These are phyloP conservation scores for Penicillium coprophilum DNA, from an alignment of 495 filamentous ascomycete species.

Conservation along the genomic window DNA sequence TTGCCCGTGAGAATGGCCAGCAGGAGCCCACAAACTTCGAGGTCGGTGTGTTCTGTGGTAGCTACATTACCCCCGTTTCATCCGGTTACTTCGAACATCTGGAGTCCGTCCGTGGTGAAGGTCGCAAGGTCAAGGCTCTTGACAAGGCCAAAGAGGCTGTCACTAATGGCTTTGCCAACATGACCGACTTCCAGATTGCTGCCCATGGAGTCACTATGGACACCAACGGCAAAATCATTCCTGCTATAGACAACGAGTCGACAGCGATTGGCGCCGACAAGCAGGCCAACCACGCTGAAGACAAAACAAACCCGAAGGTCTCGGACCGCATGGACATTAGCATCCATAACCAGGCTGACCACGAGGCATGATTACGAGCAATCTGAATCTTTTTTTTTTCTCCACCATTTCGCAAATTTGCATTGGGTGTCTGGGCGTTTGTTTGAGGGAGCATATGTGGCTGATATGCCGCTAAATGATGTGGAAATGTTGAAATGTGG, in stretches of 20 bases:
- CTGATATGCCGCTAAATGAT: slow-evolving; percentile 5
- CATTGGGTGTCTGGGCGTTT: slow-evolving; percentile 19
- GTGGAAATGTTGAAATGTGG: slow-evolving; percentile 5
- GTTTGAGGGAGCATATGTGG: slow-evolving; percentile 15
- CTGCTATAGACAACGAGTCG: slow-evolving; percentile 25
- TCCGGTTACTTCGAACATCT: slow-evolving; percentile 87
- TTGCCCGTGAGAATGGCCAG: slow-evolving; percentile 53
- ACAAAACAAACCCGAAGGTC: slow-evolving; percentile 36
- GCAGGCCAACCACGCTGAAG: slow-evolving; percentile 24
- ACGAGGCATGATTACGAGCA: slow-evolving; percentile 24
- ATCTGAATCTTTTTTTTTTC: slow-evolving; percentile 4
- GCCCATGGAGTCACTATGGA: slow-evolving; percentile 61
- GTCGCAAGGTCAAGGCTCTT: slow-evolving; percentile 66
- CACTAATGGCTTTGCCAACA: slow-evolving; percentile 60
- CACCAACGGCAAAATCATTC: slow-evolving; percentile 56
- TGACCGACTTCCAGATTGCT: slow-evolving; percentile 61
- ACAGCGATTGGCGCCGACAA: not conserved
- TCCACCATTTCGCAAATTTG: slow-evolving; percentile 9
- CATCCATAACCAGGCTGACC: slow-evolving; percentile 59
- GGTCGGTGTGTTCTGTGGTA: slow-evolving; percentile 94
- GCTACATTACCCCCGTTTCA: slow-evolving; percentile 80
- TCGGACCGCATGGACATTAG: slow-evolving; percentile 60
- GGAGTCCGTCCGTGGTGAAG: slow-evolving; percentile 71
- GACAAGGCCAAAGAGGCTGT: slow-evolving; percentile 69
- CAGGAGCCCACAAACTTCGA: slow-evolving; percentile 68